These are phyloP conservation scores for Cunninghamia lanceolata DNA, from an alignment of 75 land plant genomes.

Conservation along the genomic window DNA sequence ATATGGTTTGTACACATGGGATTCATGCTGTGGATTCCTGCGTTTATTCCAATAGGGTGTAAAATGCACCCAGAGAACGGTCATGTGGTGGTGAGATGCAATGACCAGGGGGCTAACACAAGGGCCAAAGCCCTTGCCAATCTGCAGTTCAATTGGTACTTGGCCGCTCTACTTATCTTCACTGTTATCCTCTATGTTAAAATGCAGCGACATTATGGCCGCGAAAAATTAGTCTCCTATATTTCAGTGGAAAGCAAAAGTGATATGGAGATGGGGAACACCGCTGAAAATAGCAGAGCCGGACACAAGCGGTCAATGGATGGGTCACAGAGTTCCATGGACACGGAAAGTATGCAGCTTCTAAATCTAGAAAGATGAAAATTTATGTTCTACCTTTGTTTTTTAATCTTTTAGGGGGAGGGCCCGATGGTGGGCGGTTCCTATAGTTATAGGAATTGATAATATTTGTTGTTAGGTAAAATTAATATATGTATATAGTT, in stretches of 20 bases:
- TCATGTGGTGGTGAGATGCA: slow-evolving; percentile 51
- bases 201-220: not conserved
- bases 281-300: not conserved
- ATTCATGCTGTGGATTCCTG: slow-evolving; percentile 72
- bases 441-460: too few relatives aligned
- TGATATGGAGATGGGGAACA: not conserved
- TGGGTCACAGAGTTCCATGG: not conserved
- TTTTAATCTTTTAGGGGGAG: too few relatives aligned
- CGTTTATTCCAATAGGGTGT: slow-evolving; percentile 58
- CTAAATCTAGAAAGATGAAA: not conserved
- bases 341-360: not conserved
- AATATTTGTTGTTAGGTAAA: too few relatives aligned
- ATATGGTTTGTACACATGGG: slow-evolving; percentile 80
- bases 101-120: slow-evolving; percentile 20
- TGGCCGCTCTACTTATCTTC: slow-evolving; percentile 28
- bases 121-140: slow-evolving; percentile 73
- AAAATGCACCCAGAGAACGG: slow-evolving; percentile 39
- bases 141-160: slow-evolving; percentile 60
- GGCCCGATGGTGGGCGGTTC: too few relatives aligned
- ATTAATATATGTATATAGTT: too few relatives aligned
- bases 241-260: not conserved
- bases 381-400: not conserved
- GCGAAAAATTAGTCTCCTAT: not conserved
- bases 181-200: slow-evolving; percentile 21
- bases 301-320: not conserved